Percentiles rank a stretch among this genome's conserved stretches.
phyloP scores from a whole-genome alignment of 2,329 filamentous ascomycete genomes.

The Penicillium italicum region DNA sequence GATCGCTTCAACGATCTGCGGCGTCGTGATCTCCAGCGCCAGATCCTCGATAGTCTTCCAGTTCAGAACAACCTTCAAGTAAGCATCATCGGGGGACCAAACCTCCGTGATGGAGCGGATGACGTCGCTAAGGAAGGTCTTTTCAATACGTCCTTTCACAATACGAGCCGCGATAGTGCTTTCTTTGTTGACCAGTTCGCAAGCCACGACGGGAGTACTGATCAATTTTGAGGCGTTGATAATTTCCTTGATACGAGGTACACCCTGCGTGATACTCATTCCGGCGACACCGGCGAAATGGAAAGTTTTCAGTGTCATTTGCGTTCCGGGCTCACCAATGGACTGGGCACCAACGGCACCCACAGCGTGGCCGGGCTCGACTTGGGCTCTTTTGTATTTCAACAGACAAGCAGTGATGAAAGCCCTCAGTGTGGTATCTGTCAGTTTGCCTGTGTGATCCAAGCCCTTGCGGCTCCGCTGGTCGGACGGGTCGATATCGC shows the following conservation, averaged over 20 bases:
- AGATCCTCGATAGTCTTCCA: constrained; percentile 72
- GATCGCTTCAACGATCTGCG: constrained; percentile 74
- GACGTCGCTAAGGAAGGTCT: constrained; percentile 82
- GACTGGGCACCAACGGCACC: constrained; percentile 96
- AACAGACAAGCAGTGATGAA: constrained; percentile 81
- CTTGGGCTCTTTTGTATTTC: constrained; percentile 87
- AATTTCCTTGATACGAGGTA: constrained; percentile 99
- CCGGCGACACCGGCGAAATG: constrained; percentile 99
- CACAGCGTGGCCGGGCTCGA: constrained; percentile 92
- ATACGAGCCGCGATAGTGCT: constrained; percentile 78
- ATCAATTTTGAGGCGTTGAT: constrained; percentile 97
- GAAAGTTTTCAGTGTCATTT: constrained; percentile 99
- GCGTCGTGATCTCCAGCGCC: constrained; percentile 71
- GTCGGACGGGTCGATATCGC: constrained; percentile 30
- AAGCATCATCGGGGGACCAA: constrained; percentile 73
- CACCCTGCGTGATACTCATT: constrained; percentile 99
- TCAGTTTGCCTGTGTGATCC: constrained; percentile 80
- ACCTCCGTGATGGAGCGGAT: constrained; percentile 80
- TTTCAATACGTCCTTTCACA: constrained; percentile 91
- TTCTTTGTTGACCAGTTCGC: constrained; percentile 71
- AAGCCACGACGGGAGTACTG: constrained; percentile 89
- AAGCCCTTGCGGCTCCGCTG: constrained; percentile 37
- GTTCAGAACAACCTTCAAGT: constrained; percentile 78
- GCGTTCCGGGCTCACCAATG: constrained; percentile 95
- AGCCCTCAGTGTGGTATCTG: constrained; percentile 64